Evolutionary conservation across 2,329 filamentous ascomycete genomes (phyloP), one percentile per base, ranked within the genome.

Genomic region (Boeremia lycopersici): DNA sequence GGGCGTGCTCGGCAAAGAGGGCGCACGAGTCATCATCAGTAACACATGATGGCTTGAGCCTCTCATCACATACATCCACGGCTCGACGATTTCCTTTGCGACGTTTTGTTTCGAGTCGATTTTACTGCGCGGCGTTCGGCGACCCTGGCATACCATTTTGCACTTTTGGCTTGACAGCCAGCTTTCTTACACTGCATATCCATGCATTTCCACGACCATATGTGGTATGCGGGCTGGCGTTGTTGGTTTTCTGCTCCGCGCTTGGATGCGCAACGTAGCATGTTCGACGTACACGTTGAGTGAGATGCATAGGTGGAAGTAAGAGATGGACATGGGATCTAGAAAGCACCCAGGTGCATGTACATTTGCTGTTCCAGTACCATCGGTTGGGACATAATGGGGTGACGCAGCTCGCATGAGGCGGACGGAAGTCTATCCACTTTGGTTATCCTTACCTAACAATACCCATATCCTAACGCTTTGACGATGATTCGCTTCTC

Each of bases 1-100:
- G 50, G 95, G 95, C 54, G 93, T 99, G 7, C 73, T 99, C 54
- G 95, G 95, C 53, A 98, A 98, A 72, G 93, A 98, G 74, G 95
- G 95, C 13, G 93, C 95, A 10, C 84, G 95, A 63, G 79, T 81
- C 45, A 75, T 81, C 47, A 78, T 81, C 64, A 76, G 74, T 62
- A 76, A 76, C 52, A 74, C 74, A 13, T 76, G 64, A 74, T 49
- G 29, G 25, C 45, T 34, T 38, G 12, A n/a, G 36, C 15, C 36
- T 10, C 42, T n/a, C 41, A 17, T 29, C 12, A n/a, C 29, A 36
- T 41, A 15, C 46, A 51, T 53, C 53, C 30, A 63, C 60, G 57
- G 56, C 59, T 57, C 65, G 56, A 72, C 68, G 68, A 72, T 62
- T 70, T 68, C 59, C 63, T 49, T 71, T 69, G 58, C 52, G 53